Conservation (phyloP, 805 yeast genomes). For the Spathaspora girioi region DNA sequence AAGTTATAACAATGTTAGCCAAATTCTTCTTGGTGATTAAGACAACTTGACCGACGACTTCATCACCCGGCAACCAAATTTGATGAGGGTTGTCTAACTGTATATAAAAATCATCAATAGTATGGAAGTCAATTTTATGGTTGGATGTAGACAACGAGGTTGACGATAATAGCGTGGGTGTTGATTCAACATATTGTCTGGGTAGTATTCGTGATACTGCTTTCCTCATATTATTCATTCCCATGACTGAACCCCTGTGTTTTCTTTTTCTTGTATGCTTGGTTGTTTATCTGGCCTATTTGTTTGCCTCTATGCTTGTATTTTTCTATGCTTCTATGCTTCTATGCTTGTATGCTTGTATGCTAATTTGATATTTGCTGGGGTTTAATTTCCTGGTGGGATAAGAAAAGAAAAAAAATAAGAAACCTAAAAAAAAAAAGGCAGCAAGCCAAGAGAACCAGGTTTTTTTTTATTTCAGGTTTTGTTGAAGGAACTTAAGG, state of each 20-base stretch:
- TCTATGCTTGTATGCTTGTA: no score
- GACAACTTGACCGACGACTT: conserved; percentile 60
- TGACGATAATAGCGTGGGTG: neutral
- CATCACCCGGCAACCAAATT: conserved; percentile 77
- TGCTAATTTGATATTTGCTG: neutral
- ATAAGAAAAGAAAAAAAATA: neutral
- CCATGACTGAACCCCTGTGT: neutral
- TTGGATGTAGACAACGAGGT: conserved; percentile 5
- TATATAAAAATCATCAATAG: conserved; percentile 65
- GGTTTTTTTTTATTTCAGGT: neutral
- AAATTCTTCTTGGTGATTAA: conserved; percentile 54
- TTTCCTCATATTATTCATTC: conserved; percentile 37
- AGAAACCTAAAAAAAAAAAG: neutral
- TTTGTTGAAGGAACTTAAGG: neutral
- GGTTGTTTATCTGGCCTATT: no score
- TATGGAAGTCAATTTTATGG: conserved; percentile 32
- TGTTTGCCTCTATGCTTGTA: no score
- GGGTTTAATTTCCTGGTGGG: neutral
- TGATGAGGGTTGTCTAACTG: conserved; percentile 71
- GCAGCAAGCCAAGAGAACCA: neutral
- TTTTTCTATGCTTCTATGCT: no score
- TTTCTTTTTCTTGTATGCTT: no score
- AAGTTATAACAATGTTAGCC: conserved; percentile 48
- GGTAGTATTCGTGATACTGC: conserved; percentile 46
- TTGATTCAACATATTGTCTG: conserved; percentile 1